These are phyloP conservation scores for Chlorella sp. DNA, from an alignment of 139 green algal species.

Conservation along the genomic window DNA sequence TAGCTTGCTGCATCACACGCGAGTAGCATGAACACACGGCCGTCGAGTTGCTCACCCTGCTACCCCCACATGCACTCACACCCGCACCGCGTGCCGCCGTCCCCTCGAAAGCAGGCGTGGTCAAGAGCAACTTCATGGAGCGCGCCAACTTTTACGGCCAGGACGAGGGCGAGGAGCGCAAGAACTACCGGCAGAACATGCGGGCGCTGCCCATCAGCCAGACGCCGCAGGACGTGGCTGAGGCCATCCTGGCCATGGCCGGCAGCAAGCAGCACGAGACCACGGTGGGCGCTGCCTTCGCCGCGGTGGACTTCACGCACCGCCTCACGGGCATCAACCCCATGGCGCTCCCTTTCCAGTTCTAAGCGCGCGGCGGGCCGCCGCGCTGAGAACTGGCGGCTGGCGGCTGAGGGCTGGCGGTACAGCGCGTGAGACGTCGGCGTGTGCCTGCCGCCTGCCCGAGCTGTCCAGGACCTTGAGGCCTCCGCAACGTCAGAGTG, in stretches of 20 bases:
- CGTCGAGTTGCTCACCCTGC: too few relatives aligned
- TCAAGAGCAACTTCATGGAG: slow-evolving; percentile 38
- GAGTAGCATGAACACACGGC: too few relatives aligned
- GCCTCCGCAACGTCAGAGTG: too few relatives aligned
- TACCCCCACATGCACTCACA: too few relatives aligned
- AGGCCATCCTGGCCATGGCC: slow-evolving; percentile 19
- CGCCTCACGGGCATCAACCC: slow-evolving; percentile 27
- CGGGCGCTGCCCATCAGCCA: slow-evolving; percentile 33
- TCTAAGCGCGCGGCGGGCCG: too few relatives aligned
- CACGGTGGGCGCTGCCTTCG: slow-evolving; percentile 33
- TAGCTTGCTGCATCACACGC: too few relatives aligned
- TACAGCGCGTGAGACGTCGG: too few relatives aligned
- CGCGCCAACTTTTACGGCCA: slow-evolving; percentile 15
- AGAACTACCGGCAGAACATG: slow-evolving; percentile 14
- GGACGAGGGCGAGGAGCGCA: slow-evolving; percentile 11
- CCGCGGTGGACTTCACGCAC: slow-evolving; percentile 21
- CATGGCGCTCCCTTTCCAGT: slow-evolving; percentile 18
- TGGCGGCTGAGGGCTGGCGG: too few relatives aligned
- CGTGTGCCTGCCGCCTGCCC: too few relatives aligned
- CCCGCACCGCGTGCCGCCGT: too few relatives aligned
- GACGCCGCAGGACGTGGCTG: slow-evolving; percentile 36
- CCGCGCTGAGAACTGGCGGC: too few relatives aligned
- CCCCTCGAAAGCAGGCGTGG: slow-evolving; percentile 38
- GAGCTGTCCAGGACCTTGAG: too few relatives aligned
- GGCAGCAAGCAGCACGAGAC: slow-evolving; percentile 26